Conservation (phyloP, 768 basidiomycete species). For the Kwoniella botswanensis region DNA sequence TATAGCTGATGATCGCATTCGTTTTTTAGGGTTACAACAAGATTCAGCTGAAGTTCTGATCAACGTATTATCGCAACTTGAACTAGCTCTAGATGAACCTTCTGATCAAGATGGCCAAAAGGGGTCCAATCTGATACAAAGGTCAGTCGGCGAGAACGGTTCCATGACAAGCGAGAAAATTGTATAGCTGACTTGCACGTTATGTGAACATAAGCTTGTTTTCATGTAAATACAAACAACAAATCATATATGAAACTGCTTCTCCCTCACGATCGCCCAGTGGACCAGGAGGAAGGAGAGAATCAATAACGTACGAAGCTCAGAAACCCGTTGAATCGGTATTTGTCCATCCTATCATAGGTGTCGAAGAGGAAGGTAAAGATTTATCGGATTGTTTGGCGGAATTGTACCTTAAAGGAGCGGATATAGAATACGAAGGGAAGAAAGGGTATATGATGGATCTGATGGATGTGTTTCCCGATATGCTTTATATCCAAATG, state of each 20-base stretch:
- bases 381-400: slow-evolving; percentile 94
- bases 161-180: neutral
- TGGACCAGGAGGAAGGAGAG: neutral
- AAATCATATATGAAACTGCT: slow-evolving; percentile 53
- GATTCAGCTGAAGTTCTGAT: slow-evolving; percentile 99
- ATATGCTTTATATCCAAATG: slow-evolving; percentile 90
- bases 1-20: slow-evolving; percentile 1
- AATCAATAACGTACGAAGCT: slow-evolving; percentile 46
- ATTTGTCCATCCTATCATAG: slow-evolving; percentile 92
- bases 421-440: slow-evolving; percentile 83
- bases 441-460: slow-evolving; percentile 81
- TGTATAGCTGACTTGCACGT: neutral
- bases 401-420: slow-evolving; percentile 76
- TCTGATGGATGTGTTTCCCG: slow-evolving; percentile 78
- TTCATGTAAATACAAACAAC: slow-evolving; percentile 83
- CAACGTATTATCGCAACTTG: slow-evolving; percentile 98
- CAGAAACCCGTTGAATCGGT: slow-evolving; percentile 75
- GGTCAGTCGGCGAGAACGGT: slow-evolving; percentile 61
- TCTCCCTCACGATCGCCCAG: slow-evolving; percentile 4
- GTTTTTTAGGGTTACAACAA: slow-evolving; percentile 76
- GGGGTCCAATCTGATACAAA: slow-evolving; percentile 78
- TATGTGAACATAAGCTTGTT: slow-evolving; percentile 65
- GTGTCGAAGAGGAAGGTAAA: slow-evolving; percentile 79
- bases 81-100: slow-evolving; percentile 80
- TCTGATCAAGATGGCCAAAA: slow-evolving; percentile 59